Evolutionary conservation across 2,329 filamentous ascomycete genomes (phyloP), one percentile per base, ranked within the genome.

Genomic region (Ophiocordyceps camponoti-floridani): DNA sequence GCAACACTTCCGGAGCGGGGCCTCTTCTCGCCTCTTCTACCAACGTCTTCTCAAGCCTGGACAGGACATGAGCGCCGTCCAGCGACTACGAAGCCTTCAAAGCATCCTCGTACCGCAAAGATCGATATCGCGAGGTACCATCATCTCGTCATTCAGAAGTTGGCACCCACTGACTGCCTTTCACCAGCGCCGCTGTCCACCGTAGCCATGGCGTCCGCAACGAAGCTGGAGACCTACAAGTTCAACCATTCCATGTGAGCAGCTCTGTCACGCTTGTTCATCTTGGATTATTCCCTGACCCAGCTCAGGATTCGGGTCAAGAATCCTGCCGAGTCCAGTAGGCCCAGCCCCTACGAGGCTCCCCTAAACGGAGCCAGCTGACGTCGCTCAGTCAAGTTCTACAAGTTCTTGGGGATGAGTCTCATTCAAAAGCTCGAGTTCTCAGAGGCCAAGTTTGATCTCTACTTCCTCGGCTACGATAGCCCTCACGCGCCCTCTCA

Each of bases 381-480:
- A 42, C 27, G 7, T 4, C 8, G 19, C 35, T 58, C 58, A 75
- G 78, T 96, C 63, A 83, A 89, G 53, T 98, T 94, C 65, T 98
- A 96, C 64, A 81, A 94, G 59, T 84, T 86, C 62, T 75, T 98
- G 16, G 91, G 91, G 54, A 79, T 96, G 74, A 87, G 72, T 58
- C 65, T 87, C 49, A 74, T 96, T 62, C 78, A 84, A 57, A 84
- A 88, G 65, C 70, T 91, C 42, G 69, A 82, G 49, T 84, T 86
- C 57, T 83, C 88, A 13, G 87, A 94, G 48, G 77, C 77, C 62
- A 94, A 93, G 58, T 96, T 96, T 62, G 85, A 91, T 56, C 77
- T 95, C 27, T 96, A 96, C 70, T 96, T 96, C 67, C 72, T 98
- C 48, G 87, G 81, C 47, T 96, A 93, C 65, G 82, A 94, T 59